phyloP scores from a whole-genome alignment of 495 filamentous ascomycete genomes.

The Penicillium malachiteum region DNA sequence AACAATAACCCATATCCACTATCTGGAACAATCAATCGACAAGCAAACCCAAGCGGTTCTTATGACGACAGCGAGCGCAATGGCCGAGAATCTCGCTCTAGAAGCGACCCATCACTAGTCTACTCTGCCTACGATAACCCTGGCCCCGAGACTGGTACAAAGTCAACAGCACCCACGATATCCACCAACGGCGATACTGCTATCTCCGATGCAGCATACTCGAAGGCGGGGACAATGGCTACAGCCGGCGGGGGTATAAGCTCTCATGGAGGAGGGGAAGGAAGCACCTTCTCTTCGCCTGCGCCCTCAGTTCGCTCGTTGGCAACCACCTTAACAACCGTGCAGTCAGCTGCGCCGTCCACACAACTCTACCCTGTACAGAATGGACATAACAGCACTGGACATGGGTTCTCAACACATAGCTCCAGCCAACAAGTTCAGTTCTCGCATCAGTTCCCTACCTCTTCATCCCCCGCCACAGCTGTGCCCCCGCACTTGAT shows the following conservation, averaged over 20 bases:
- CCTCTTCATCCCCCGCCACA: slow-evolving; percentile 58
- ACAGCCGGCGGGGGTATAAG: slow-evolving; percentile 60
- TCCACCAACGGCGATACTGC: slow-evolving; percentile 77
- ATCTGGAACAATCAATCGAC: slow-evolving; percentile 49
- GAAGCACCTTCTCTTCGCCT: slow-evolving; percentile 91
- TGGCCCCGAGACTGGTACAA: slow-evolving; percentile 59
- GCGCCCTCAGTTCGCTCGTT: slow-evolving; percentile 88
- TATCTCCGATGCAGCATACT: slow-evolving; percentile 71
- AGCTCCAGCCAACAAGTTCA: slow-evolving; percentile 56
- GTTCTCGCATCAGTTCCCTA: slow-evolving; percentile 90
- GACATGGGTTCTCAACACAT: slow-evolving; percentile 45
- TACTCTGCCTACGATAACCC: slow-evolving; percentile 59
- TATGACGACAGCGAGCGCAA: slow-evolving; percentile 28
- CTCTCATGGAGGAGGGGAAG: slow-evolving; percentile 65
- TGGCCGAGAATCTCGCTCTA: slow-evolving; percentile 34
- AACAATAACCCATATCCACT: slow-evolving; percentile 80
- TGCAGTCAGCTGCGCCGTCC: slow-evolving; percentile 81
- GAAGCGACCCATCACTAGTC: slow-evolving; percentile 53
- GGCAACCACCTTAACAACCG: slow-evolving; percentile 92
- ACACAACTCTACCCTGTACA: slow-evolving; percentile 51
- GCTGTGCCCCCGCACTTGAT: slow-evolving; percentile 79
- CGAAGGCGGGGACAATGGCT: slow-evolving; percentile 75
- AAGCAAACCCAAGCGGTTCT: slow-evolving; percentile 58
- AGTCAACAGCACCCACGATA: slow-evolving; percentile 73
- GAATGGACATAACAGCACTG: slow-evolving; percentile 39